These are phyloP conservation scores for Yarrowia keelungensis DNA, from an alignment of 805 yeast genomes.

Conservation along the genomic window DNA sequence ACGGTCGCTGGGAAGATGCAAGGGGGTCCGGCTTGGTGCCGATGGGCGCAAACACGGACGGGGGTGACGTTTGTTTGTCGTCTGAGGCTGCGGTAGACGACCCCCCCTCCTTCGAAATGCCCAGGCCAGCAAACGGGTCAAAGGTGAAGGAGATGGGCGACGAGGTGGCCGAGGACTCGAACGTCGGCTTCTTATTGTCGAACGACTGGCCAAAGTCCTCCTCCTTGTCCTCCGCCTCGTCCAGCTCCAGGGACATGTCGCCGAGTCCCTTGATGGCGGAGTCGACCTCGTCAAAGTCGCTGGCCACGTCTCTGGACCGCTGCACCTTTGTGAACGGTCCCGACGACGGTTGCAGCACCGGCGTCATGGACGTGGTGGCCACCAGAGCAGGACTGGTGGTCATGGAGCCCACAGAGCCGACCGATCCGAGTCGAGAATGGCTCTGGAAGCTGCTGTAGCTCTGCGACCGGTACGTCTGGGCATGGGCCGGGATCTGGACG, in stretches of 20 bases:
- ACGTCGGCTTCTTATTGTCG: constrained; percentile 10
- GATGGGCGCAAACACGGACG: constrained; percentile 37
- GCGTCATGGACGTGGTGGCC: constrained; percentile 14
- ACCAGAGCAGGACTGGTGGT: constrained; percentile 7
- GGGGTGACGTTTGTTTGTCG: constrained; percentile 15
- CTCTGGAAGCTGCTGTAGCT: constrained; percentile 33
- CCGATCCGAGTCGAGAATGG: constrained; percentile 27
- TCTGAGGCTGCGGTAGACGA: not conserved
- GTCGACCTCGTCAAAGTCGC: constrained; percentile 37
- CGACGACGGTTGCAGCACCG: constrained; percentile 7
- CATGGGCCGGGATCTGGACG: constrained; percentile 20
- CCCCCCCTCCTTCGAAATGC: not conserved
- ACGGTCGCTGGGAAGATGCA: constrained; percentile 37
- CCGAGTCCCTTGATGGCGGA: constrained; percentile 33
- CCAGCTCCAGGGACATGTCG: constrained; percentile 35
- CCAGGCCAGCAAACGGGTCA: constrained; percentile 35
- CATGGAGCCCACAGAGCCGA: constrained; percentile 23
- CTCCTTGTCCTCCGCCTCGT: not conserved
- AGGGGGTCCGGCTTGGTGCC: constrained; percentile 36
- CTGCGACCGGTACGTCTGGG: constrained; percentile 20
- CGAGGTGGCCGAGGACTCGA: constrained; percentile 21
- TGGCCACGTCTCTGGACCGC: constrained; percentile 4
- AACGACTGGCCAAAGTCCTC: constrained; percentile 2
- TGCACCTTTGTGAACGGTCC: constrained; percentile 10
- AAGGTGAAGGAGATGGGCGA: constrained; percentile 38